Evolutionary conservation across 108 stramenopile genomes (phyloP), one percentile per base, ranked within the genome.

Genomic region (Chaetoceros tenuissimus): DNA sequence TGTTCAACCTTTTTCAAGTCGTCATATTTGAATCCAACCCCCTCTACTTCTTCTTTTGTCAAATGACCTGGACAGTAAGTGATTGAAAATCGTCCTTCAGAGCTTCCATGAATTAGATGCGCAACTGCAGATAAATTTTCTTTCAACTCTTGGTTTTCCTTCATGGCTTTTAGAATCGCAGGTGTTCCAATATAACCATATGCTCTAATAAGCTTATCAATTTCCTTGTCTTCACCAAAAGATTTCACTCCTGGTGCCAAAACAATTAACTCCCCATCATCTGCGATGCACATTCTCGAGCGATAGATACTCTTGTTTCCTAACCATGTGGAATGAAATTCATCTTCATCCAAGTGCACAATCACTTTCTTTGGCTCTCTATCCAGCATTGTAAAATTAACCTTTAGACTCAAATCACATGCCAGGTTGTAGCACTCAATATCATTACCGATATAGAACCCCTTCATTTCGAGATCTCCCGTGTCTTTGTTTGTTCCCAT

Each of bases 251-350:
- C 93, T 0, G 97, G 97, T 19, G 92, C 97, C 44, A 97, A 57
- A 17, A 97, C 77, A 50, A 97, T 82, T 2, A 97, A 67, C 57
- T 94, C 85, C 0, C 95, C 97, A 22, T 74, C 93, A 59, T 96
- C 90, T 24, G 80, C 94, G 40, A 97, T 94, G 47, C 94, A 90
- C 96, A 97, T 94, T 24, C 96, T 67, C 48, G 96, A 96, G 22
- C 96, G 63, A 56, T 97, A 97, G 48, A 97, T 93, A 18, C 90
- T 69, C 65, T 97, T 97, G 77, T 96, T 96, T 5, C 94, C 96
- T 49, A 97, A 48, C 96, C 96, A 97, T 10, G 94, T 97, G 8
- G 94, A 91, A 60, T 90, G 92, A 72, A 96, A 97, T 61, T 96
- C 94, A 21, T 88, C 72, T 31, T 68, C 68, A 57, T 97, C 95